Percentiles rank a stretch among this genome's conserved stretches.
Conservation (phyloP, 768 basidiomycete genomes). For the Sarcodon sp. region DNA sequence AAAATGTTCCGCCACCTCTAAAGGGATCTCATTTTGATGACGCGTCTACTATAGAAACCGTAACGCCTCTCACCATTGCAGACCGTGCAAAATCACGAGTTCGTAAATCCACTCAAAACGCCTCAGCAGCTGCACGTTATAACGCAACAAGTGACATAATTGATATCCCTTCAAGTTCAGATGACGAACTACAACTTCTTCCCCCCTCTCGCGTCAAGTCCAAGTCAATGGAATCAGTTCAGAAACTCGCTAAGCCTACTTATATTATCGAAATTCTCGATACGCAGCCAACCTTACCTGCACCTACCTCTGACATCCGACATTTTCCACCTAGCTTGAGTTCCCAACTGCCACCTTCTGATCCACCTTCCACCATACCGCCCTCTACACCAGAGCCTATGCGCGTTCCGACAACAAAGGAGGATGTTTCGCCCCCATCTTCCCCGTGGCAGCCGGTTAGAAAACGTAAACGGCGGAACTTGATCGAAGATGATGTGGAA, state of each 20-base stretch:
- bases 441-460: neutral
- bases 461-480: neutral
- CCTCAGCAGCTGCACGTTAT: neutral
- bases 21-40: too few species aligned
- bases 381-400: neutral
- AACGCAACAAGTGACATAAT: neutral
- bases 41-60: neutral
- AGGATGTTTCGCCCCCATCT: neutral
- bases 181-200: neutral
- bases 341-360: conserved; percentile 14
- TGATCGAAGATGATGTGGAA: neutral
- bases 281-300: conserved; percentile 3
- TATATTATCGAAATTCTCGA: neutral
- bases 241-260: too few species aligned
- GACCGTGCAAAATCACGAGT: neutral
- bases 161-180: neutral
- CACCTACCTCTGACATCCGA: conserved; percentile 10
- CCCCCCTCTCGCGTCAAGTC: neutral
- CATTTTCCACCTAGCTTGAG: conserved; percentile 2
- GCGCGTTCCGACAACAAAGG: conserved; percentile 3
- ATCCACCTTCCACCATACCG: conserved; percentile 10
- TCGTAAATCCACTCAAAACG: neutral
- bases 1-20: too few species aligned
- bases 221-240: neutral
- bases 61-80: neutral